Conservation (phyloP, 352 stramenopile genomes). For the Hyaloperonospora brassicae region DNA sequence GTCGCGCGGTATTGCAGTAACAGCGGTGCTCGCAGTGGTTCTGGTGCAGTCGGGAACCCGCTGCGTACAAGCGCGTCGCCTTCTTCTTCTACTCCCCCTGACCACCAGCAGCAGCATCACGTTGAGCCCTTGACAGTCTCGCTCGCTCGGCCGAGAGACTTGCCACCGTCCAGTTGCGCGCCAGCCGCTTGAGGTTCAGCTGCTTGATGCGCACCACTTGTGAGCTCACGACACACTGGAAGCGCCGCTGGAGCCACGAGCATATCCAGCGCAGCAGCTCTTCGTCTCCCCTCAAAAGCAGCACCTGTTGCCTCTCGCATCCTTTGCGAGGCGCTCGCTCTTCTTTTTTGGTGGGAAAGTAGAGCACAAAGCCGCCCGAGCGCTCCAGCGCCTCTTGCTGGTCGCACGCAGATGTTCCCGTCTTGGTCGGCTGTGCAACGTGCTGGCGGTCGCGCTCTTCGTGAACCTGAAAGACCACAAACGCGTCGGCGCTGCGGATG, state of each 20-base stretch:
- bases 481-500: slow-evolving; percentile 40
- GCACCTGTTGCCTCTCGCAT: slow-evolving; percentile 42
- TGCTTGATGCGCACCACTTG: slow-evolving; percentile 42
- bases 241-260: slow-evolving; percentile 60
- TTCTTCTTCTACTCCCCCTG: slow-evolving; percentile 6
- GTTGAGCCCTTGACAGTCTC: slow-evolving; percentile 5
- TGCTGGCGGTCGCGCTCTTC: slow-evolving; percentile 35
- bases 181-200: slow-evolving; percentile 44
- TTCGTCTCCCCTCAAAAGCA: slow-evolving; percentile 52
- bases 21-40: slow-evolving; percentile 28
- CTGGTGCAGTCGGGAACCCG: slow-evolving; percentile 4
- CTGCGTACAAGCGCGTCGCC: background rate
- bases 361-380: slow-evolving; percentile 53
- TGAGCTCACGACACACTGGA: slow-evolving; percentile 57
- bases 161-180: slow-evolving; percentile 38
- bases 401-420: background rate
- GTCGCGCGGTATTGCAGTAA: slow-evolving; percentile 42
- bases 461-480: slow-evolving; percentile 50
- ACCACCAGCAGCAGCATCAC: slow-evolving; percentile 10
- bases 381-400: slow-evolving; percentile 11
- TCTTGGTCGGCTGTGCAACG: background rate
- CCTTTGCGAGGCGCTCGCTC: slow-evolving; percentile 28
- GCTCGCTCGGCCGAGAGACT: slow-evolving; percentile 25
- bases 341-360: slow-evolving; percentile 37
- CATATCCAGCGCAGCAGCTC: slow-evolving; percentile 45